These are phyloP conservation scores for Hordeum pubiflorum DNA, from an alignment of 202 grass and related monocot species.

Conservation along the genomic window DNA sequence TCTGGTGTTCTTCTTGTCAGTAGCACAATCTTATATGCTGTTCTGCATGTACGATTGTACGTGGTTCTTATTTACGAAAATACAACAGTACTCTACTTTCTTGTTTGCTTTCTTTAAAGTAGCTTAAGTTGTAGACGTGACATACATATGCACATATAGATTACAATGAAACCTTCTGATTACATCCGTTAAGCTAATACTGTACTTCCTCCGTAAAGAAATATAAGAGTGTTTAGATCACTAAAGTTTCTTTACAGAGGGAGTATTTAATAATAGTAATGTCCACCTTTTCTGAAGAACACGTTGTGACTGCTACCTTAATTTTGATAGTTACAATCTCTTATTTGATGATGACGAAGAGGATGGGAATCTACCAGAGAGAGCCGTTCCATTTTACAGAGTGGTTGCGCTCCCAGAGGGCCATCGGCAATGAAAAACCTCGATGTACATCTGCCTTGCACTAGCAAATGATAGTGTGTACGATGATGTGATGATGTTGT, in stretches of 20 bases:
- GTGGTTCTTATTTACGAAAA: not conserved
- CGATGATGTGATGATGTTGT: not conserved
- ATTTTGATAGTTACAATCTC: constrained; percentile 57
- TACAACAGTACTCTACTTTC: not conserved
- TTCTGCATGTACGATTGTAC: not conserved
- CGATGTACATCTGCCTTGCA: not conserved
- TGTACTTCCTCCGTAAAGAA: not conserved
- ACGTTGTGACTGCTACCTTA: not conserved
- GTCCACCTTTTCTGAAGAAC: not conserved
- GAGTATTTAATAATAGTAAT: not conserved
- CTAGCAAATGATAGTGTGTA: not conserved
- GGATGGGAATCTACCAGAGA: constrained; percentile 75
- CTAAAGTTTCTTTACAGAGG: too few relatives aligned
- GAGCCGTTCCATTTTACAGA: constrained; percentile 67
- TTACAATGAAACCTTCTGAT: not conserved
- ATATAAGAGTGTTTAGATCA: too few relatives aligned
- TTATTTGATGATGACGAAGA: constrained; percentile 94
- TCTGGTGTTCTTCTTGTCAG: not conserved
- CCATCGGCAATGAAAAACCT: constrained; percentile 60
- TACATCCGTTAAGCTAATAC: not conserved
- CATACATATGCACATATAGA: not conserved
- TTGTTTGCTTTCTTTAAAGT: not conserved
- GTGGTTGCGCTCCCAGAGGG: constrained; percentile 81
- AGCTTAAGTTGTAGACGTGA: not conserved
- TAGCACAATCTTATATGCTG: not conserved